A percentile compares a stretch with the other conserved stretches of the same genome.
phyloP scores from a whole-genome alignment of 768 basidiomycete species.

The Podaxis sp. region DNA sequence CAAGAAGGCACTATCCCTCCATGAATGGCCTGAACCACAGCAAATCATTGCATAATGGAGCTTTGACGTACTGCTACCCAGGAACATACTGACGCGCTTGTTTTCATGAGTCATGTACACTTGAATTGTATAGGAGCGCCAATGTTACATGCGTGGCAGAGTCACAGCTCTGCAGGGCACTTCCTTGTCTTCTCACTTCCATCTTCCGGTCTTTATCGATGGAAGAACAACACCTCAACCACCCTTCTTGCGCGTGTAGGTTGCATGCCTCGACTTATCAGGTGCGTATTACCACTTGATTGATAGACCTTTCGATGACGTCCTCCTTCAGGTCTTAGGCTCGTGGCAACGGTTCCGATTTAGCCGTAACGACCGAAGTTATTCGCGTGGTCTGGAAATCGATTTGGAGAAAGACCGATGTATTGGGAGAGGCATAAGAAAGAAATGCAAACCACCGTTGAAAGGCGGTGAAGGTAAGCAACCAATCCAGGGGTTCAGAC shows the following conservation, averaged over 20 bases:
- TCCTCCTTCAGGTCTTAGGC: not conserved
- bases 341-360: not conserved
- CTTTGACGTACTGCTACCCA: not conserved
- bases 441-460: not conserved
- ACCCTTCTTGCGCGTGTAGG: not conserved
- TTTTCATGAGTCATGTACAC: not conserved
- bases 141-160: not conserved
- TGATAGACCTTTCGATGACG: not conserved
- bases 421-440: not conserved
- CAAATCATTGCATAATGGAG: not conserved
- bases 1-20: not conserved
- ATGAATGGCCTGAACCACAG: too few species aligned
- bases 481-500: not conserved
- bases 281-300: not conserved
- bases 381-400: not conserved
- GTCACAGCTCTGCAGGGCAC: not conserved
- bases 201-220: not conserved
- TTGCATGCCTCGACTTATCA: constrained; percentile 1
- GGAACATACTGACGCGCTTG: not conserved
- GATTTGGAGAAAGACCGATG: not conserved
- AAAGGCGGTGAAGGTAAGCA: constrained; percentile 4
- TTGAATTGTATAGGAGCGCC: not conserved
- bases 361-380: too few species aligned
- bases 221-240: not conserved
- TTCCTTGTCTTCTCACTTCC: not conserved